Base-by-base conservation (phyloP, 2,329 filamentous ascomycete species). In the Neonectria sp. region DNA sequence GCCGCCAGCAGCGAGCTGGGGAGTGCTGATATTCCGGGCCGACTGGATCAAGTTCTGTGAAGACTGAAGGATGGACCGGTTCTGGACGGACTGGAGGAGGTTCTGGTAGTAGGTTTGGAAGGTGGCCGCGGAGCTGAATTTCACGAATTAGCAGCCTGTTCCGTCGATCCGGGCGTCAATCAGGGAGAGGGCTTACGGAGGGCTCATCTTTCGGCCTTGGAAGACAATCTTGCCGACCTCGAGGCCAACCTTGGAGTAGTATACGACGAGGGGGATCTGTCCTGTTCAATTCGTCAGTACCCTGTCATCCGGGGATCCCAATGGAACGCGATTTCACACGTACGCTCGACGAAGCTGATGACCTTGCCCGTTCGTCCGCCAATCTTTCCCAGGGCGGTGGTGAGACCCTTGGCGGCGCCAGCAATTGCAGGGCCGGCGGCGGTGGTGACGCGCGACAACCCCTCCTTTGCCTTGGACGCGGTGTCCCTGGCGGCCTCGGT, bases 221-320 rank as follows among this genome's bases (percentile, higher is more conserved):
- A 95, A 94, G 74, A 98, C 90, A 75, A 98, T 88, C 89, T 93
- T 97, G 80, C 89, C 89, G 68, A 98, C 88, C 88, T 99, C 96
- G 72, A 95, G 85, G 77, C 88, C 93, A 79, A 98, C 95, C 82
- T 91, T 93, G 78, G 92, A 91, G 88, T 98, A 99, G 90, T 98
- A 98, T 80, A 97, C 80, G 71, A 95, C 92, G 70, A 91, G 91
- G 75, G 96, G 96, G 75, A 95, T 90, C 86, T 96, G 88, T 82
- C 91, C 95, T 98, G 79, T 65, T 68, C 51, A 35, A 56, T 33
- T 51, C 43, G 55, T 76, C 48, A 76, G 66, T 52, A 57, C 37
- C 46, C 57, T 55, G 45, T 37, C 17, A 21, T 21, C 45, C 17
- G 21, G 13, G n/a, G 21, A 25, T n/a, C 12, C 25, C 15, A 43